Evolutionary conservation across 352 stramenopile species (phyloP), one percentile per base, ranked within the genome.

Genomic region (Peronospora farinosa): DNA sequence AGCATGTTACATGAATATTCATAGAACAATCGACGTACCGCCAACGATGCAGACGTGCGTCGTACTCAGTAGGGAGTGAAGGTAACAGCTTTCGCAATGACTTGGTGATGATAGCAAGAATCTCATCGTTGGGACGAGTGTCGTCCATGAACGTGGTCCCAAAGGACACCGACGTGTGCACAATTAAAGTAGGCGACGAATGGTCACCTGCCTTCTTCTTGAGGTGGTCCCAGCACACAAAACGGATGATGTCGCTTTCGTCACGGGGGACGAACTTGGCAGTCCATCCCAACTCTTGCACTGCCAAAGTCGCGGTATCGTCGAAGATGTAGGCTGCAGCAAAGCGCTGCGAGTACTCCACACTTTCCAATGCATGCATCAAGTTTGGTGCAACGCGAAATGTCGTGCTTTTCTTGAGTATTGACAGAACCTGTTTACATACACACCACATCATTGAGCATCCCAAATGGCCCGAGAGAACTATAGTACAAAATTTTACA

Each of bases 191-290:
- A 7, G 56, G 43, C 1, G 28, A 42, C 2, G 45, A 48, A 28
- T 50, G 35, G 2, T 42, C 15, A 7, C 40, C 19, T 6, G 43
- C 4, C 1, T 67, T 33, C 31, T 86, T 86, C 57, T 89, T 89
- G 9, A 81, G 48, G 32, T 83, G 77, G 54, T 89, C 78, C 76
- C 78, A 89, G 54, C 76, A 89, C 31, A 89, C 41, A 49, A 82
- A 89, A n/a, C 74, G 78, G 23, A 89, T 67, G 41, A 85, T 55
- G 19, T 83, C 67, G 37, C 83, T 79, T 46, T 87, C 69, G 21
- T 73, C 62, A 1, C 41, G 33, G 3, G 63, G 41, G 9, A 87
- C 60, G 51, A 86, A 89, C 54, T 80, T 85, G 51, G 67, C 67
- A 15, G 68, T 87, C 78, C 75, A 89, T 0, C 68, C 69, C 7